Evolutionary conservation across 306 rosid species (phyloP), one percentile per base, ranked within the genome.

Genomic region (Vigna unguiculata): DNA sequence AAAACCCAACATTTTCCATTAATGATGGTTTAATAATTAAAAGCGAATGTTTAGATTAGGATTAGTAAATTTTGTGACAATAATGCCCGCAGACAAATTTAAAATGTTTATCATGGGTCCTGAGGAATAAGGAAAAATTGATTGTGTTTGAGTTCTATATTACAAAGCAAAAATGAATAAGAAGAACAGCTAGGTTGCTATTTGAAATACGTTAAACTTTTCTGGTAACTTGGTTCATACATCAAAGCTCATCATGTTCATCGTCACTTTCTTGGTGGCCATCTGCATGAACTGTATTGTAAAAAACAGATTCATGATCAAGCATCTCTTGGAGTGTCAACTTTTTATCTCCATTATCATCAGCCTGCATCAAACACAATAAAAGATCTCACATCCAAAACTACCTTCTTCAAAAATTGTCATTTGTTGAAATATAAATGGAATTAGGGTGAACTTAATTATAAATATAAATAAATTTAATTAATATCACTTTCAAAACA

Each of bases 301-400:
- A 85, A 69, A 94, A 94, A 28, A 72, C 16, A 48, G 36, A 20
- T 62, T 93, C 94, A 51, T 91, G 91, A 48, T 80, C 71, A 17
- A 94, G 71, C 94, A 94, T 91, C 82, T 94, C 97, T 1, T 86
- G 43, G 0, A 88, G 79, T 73, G 94, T 71, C 79, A 94, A 81
- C 9, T 75, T 77, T 49, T 73, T 78, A 34, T 94, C 97, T 41
- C 79, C 82, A 77, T 87, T 78, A 8, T 87, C 90, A 82, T 94
- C 98, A 48, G 90, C 95, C 98, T 90, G 86, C 75, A 78, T 38
- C 14, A 58, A 64, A 47, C 10, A 75, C 9, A 54, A 61, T 9
- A 63, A 76, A 13, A 15, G 43, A 60, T 49, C n/a, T 20, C 62
- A 63, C 36, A 11, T 41, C 45, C 67, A 74, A 41, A 74, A 12